Base-by-base conservation (phyloP, 2,329 filamentous ascomycete species). In the Parascedosporium putredinis region DNA sequence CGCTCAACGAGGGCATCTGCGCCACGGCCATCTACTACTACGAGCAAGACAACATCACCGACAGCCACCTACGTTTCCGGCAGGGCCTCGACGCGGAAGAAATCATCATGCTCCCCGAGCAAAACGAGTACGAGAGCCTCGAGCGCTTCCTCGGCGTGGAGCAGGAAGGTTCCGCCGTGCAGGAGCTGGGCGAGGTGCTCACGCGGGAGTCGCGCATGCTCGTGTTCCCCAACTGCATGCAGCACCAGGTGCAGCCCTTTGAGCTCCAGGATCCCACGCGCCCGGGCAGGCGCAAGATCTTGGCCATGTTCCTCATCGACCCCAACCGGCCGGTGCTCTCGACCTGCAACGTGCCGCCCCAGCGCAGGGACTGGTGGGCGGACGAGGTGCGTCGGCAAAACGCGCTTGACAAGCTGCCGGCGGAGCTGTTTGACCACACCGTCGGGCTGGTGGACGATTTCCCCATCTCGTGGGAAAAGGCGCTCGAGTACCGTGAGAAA, bases 21-120 rank as follows among this genome's bases (percentile, higher is more conserved):
- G 79, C 79, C 0, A 80, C 79, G 0, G 76, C 80, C 0, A 64
- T 85, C 16, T 81, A 80, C 61, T 81, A 81, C 60, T 78, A 78
- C 55, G 75, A 81, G 52, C 65, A 60, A 43, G 71, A 79, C 0
- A 86, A 86, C 59, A 73, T 84, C 47, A 74, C 73, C 0, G 67
- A 74, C 1, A 70, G 68, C 44, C 57, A 56, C 4, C 67, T 84
- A 4, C 62, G 64, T 3, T 81, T 84, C 58, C 72, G 66, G 7
- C 73, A 73, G 14, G 52, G 57, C 1, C 57, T 67, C 12, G 57
- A 69, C 24, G 23, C 45, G n/a, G 56, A 67, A 42, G 55, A 64
- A 0, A 45, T 67, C 3, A 22, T 20, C 1, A 36, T 51, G 31
- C 38, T 57, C 1, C 55, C 66, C 2, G 47, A 64, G 53, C 62